These are phyloP conservation scores for Ceratocystis lukuohia DNA, from an alignment of 2,329 filamentous ascomycete species.

Conservation along the genomic window DNA sequence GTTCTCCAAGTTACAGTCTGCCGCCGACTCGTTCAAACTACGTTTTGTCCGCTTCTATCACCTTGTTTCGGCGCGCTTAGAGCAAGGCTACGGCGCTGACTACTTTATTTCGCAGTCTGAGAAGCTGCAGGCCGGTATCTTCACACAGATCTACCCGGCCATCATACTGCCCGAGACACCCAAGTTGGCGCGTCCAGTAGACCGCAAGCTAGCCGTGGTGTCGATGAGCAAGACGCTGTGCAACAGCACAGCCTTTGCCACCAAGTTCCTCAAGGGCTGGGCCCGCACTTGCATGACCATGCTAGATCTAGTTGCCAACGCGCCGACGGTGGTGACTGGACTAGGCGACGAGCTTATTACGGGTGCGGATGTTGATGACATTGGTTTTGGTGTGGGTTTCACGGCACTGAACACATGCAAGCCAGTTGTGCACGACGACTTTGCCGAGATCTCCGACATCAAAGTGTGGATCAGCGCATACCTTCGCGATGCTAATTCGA, in stretches of 20 bases:
- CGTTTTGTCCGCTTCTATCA: conserved; percentile 93
- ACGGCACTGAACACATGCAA: conserved; percentile 87
- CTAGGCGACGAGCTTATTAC: conserved; percentile 62
- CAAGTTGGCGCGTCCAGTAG: conserved; percentile 72
- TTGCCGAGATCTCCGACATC: conserved; percentile 69
- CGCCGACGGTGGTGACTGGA: conserved; percentile 53
- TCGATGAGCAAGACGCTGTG: conserved; percentile 86
- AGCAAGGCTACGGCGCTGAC: conserved; percentile 77
- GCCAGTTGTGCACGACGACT: conserved; percentile 60
- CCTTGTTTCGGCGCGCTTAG: conserved; percentile 64
- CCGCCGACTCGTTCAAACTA: conserved; percentile 64
- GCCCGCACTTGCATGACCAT: conserved; percentile 78
- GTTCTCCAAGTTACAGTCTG: conserved; percentile 58
- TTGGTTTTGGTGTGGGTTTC: conserved; percentile 88
- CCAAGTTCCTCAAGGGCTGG: conserved; percentile 81
- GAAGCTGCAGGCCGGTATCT: conserved; percentile 63
- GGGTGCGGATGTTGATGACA: conserved; percentile 86
- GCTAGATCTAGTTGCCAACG: conserved; percentile 77
- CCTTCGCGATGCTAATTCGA: conserved; percentile 62
- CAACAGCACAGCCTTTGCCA: conserved; percentile 70
- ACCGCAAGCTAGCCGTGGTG: conserved; percentile 86
- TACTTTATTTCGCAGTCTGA: conserved; percentile 83
- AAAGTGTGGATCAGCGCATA: conserved; percentile 74
- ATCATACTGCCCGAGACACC: conserved; percentile 83
- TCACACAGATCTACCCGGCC: conserved; percentile 69